Conservation (phyloP, 2,329 filamentous ascomycete genomes). For the Biscogniauxia mediterranea region DNA sequence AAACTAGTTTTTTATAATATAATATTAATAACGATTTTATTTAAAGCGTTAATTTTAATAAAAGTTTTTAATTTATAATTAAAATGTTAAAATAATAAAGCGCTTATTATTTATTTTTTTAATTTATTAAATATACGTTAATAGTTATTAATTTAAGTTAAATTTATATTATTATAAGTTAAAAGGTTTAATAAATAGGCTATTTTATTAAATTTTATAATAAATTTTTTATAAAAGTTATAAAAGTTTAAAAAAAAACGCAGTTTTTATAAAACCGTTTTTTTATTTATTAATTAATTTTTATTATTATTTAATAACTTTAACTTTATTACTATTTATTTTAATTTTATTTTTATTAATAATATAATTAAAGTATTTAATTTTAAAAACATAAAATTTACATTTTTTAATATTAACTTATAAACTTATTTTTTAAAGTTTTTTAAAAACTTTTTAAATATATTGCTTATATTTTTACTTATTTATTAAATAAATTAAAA, state of each 20-base stretch:
- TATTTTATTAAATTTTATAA: too few species aligned
- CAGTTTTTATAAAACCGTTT: neutral
- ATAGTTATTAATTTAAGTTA: neutral
- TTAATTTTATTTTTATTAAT: neutral
- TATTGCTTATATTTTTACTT: too few species aligned
- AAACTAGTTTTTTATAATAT: too few species aligned
- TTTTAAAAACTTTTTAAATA: too few species aligned
- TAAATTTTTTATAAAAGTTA: too few species aligned
- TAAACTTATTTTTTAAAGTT: neutral
- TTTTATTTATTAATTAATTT: neutral
- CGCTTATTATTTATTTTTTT: neutral
- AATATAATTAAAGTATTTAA: too few species aligned
- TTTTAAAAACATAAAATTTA: slow-evolving; percentile 1
- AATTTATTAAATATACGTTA: too few species aligned
- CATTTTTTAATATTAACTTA: slow-evolving; percentile 2
- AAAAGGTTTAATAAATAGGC: too few species aligned
- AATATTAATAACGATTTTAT: neutral
- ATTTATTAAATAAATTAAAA: too few species aligned
- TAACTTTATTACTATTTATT: slow-evolving; percentile 1
- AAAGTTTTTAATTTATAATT: neutral
- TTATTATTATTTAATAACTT: slow-evolving; percentile 5
- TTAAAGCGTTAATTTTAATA: neutral
- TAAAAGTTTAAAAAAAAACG: too few species aligned
- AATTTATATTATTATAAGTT: neutral
- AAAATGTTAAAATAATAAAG: neutral